Evolutionary conservation across 1,284 basidiomycete species (phyloP).

Genomic region (Ustilago loliicola): DNA sequence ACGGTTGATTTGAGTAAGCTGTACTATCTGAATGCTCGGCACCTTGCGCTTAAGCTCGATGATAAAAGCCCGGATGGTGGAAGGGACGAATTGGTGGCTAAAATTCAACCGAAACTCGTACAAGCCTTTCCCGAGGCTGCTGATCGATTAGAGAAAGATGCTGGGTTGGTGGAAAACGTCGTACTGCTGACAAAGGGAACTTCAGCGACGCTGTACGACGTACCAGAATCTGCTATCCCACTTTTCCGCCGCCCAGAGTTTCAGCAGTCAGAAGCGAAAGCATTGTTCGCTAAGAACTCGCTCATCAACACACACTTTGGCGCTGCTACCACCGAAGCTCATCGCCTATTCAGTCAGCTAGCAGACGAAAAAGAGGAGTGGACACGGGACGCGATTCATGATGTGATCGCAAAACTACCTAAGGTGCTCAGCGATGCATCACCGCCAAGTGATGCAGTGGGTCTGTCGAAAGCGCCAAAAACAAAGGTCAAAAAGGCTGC

Average conservation of each 20-base stretch:
- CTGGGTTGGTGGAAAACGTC: slow-evolving; percentile 17
- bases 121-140: slow-evolving; percentile 18
- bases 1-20: slow-evolving; percentile 61
- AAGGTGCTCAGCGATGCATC: slow-evolving; percentile 14
- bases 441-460: slow-evolving; percentile 2
- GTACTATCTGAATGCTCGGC: slow-evolving; percentile 62
- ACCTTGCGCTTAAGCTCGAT: slow-evolving; percentile 56
- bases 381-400: slow-evolving; percentile 24
- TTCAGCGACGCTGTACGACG: slow-evolving; percentile 31
- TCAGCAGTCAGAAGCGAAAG: not conserved
- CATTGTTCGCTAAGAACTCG: slow-evolving; percentile 14
- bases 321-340: slow-evolving; percentile 13
- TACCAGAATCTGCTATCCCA: slow-evolving; percentile 22
- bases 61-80: slow-evolving; percentile 19
- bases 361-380: slow-evolving; percentile 9
- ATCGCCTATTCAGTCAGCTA: not conserved
- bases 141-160: not conserved
- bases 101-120: slow-evolving; percentile 13
- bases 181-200: slow-evolving; percentile 31
- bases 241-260: slow-evolving; percentile 31
- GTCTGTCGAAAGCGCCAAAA: slow-evolving; percentile 2
- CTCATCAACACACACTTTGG: slow-evolving; percentile 30
- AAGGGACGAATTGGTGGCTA: slow-evolving; percentile 30
- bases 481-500: slow-evolving; percentile 44
- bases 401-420: slow-evolving; percentile 27